These are phyloP conservation scores for Agastache rugosa DNA, from an alignment of 257 asterid genomes.

Conservation along the genomic window DNA sequence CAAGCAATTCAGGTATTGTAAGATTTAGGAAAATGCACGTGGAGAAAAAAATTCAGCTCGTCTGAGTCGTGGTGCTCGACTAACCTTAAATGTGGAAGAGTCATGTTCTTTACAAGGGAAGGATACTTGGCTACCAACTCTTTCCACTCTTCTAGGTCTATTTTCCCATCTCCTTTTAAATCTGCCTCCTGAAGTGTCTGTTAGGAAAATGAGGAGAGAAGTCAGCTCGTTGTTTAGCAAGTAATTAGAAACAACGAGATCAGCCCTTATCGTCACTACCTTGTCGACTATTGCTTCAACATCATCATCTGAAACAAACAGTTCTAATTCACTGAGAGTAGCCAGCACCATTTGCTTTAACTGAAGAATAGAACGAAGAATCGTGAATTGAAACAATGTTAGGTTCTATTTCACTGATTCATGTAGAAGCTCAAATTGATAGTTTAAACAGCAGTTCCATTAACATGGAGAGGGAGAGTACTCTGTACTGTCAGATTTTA, in stretches of 20 bases:
- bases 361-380: slow-evolving; percentile 40
- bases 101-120: slow-evolving; percentile 86
- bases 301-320: slow-evolving; percentile 52
- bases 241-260: neutral
- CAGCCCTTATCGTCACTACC: slow-evolving; percentile 39
- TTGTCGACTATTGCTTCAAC: slow-evolving; percentile 70
- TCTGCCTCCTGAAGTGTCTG: slow-evolving; percentile 70
- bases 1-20: neutral
- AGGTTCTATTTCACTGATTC: neutral
- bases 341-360: slow-evolving; percentile 72
- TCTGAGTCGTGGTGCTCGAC: slow-evolving; percentile 27
- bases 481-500: too few species aligned
- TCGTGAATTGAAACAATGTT: neutral
- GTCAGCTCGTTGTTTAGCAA: neutral
- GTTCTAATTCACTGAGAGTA: slow-evolving; percentile 57
- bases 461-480: too few species aligned
- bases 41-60: neutral
- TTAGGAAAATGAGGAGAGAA: neutral
- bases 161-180: slow-evolving; percentile 77
- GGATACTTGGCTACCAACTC: slow-evolving; percentile 77
- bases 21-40: neutral
- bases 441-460: too few species aligned
- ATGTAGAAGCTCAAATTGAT: too few species aligned
- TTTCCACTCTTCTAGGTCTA: slow-evolving; percentile 87
- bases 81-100: slow-evolving; percentile 85